Percentiles rank a stretch among this genome's conserved stretches.
Conservation (phyloP, 495 filamentous ascomycete species). For the Daldinia vernicosa region DNA sequence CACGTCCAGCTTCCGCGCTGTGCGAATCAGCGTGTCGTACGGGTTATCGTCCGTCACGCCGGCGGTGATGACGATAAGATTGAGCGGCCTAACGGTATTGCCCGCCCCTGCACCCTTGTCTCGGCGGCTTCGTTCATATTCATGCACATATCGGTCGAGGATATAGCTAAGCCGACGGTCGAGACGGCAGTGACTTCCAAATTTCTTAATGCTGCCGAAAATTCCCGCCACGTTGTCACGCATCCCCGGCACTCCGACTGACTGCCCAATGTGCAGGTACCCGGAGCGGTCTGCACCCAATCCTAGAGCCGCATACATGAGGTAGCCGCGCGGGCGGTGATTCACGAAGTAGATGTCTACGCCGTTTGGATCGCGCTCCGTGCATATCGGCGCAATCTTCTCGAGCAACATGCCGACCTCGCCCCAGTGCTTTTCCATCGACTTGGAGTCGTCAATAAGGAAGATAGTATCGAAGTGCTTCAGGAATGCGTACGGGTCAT, state of each 20-base stretch:
- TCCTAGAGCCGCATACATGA: constrained; percentile 29
- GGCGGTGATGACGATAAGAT: constrained; percentile 87
- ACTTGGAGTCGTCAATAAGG: constrained; percentile 86
- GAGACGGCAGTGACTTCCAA: constrained; percentile 51
- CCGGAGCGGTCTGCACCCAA: constrained; percentile 63
- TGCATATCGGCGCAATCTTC: constrained; percentile 79
- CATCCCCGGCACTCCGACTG: constrained; percentile 68
- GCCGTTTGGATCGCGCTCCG: constrained; percentile 75
- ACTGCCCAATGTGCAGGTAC: constrained; percentile 64
- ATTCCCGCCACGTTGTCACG: constrained; percentile 62
- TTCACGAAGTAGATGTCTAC: constrained; percentile 91
- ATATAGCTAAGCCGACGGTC: constrained; percentile 72
- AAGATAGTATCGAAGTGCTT: constrained; percentile 83
- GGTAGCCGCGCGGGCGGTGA: constrained; percentile 49
- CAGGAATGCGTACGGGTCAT: constrained; percentile 80
- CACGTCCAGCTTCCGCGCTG: constrained; percentile 72
- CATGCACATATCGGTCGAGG: constrained; percentile 65
- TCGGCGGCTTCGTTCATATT: constrained; percentile 33
- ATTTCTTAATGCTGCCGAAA: constrained; percentile 50
- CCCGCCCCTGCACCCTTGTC: constrained; percentile 47
- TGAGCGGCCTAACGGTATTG: constrained; percentile 71
- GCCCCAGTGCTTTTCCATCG: constrained; percentile 80
- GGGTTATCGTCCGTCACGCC: constrained; percentile 79
- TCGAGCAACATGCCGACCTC: constrained; percentile 73
- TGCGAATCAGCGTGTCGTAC: constrained; percentile 69